phyloP scores from a whole-genome alignment of 495 filamentous ascomycete species.

The Neurospora cerealis region DNA sequence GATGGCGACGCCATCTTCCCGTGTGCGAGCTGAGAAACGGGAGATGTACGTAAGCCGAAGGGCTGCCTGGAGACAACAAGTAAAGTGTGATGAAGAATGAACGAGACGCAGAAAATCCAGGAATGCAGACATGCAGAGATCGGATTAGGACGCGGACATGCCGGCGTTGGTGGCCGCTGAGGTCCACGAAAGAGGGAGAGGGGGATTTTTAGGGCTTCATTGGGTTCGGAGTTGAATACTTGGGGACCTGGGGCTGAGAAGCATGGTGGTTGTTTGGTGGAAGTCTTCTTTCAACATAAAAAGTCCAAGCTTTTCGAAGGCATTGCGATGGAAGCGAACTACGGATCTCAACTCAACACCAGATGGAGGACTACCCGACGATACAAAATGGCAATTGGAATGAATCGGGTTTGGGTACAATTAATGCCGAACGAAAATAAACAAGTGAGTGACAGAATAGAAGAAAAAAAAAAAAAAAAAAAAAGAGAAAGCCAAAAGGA shows the following conservation, averaged over 20 bases:
- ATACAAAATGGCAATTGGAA: no score
- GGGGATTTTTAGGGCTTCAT: background rate
- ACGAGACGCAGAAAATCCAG: background rate
- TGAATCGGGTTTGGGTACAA: no score
- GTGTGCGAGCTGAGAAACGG: background rate
- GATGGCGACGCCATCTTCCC: background rate
- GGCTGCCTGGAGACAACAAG: background rate
- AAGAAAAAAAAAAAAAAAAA: background rate
- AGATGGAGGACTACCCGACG: background rate
- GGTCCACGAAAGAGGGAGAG: background rate
- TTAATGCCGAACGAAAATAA: background rate
- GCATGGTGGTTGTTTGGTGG: background rate
- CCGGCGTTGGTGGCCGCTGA: rapidly evolving
- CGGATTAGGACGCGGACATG: background rate
- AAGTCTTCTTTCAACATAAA: background rate
- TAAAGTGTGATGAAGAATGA: background rate
- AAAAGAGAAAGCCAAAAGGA: background rate
- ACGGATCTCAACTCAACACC: background rate
- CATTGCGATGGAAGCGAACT: no score
- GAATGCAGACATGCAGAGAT: background rate
- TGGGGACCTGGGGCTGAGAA: background rate
- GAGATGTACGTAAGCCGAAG: background rate
- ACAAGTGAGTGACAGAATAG: background rate
- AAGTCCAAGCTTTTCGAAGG: background rate
- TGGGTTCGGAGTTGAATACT: background rate